Evolutionary conservation across 305 asterid genomes (phyloP).

Genomic region (Solanum hybrid): DNA sequence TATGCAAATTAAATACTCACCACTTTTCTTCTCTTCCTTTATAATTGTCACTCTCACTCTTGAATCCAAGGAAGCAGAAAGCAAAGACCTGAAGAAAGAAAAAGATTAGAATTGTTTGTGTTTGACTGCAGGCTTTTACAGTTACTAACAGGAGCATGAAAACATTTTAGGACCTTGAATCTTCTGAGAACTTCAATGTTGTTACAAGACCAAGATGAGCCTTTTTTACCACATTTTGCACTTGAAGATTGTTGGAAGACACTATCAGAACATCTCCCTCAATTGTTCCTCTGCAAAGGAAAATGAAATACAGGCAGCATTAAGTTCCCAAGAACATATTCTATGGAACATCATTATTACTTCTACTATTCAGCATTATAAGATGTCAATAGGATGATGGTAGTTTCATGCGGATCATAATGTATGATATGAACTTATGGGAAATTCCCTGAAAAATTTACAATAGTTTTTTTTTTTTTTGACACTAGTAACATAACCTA

Average conservation of each 20-base stretch:
- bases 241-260: slow-evolving; percentile 41
- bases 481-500: background rate
- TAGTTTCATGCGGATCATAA: background rate
- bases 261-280: slow-evolving; percentile 62
- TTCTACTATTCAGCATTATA: background rate
- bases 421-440: background rate
- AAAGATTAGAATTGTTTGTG: background rate
- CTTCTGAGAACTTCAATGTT: slow-evolving; percentile 60
- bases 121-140: background rate
- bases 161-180: slow-evolving; percentile 59
- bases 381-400: background rate
- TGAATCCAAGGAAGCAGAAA: slow-evolving; percentile 80
- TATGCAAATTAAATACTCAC: slow-evolving; percentile 16
- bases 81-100: slow-evolving; percentile 47
- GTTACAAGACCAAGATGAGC: slow-evolving; percentile 95
- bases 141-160: background rate
- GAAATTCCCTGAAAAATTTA: background rate
- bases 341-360: background rate
- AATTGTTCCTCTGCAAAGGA: slow-evolving; percentile 69
- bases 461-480: no score
- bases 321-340: background rate
- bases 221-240: slow-evolving; percentile 47
- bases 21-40: slow-evolving; percentile 27
- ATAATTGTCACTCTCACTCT: slow-evolving; percentile 70
- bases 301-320: slow-evolving; percentile 2